phyloP scores from a whole-genome alignment of 805 yeast genomes.

The Cyberlindnera japonica region DNA sequence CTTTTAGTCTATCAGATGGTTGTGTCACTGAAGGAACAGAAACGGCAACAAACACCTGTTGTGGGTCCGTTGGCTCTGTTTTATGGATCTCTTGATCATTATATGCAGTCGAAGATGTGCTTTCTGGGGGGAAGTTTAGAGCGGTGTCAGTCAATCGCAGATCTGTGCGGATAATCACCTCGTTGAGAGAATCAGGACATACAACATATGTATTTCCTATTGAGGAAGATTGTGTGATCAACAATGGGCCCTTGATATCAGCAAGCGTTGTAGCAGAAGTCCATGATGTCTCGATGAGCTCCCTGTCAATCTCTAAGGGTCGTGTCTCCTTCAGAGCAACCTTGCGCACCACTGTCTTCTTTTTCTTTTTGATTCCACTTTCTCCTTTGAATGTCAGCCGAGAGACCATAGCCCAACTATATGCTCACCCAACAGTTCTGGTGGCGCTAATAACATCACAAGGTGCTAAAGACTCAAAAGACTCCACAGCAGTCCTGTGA shows the following conservation, averaged over 20 bases:
- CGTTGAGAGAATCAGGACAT: constrained; percentile 2
- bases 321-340: constrained; percentile 1
- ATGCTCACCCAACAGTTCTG: too few species aligned
- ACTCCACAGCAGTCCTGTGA: too few species aligned
- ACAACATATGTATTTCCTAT: constrained; percentile 3
- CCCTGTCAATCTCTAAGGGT: constrained; percentile 6
- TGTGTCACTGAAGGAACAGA: constrained; percentile 11
- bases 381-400: constrained; percentile 37
- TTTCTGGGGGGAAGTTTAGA: constrained; percentile 12
- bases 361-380: constrained; percentile 20
- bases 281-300: constrained; percentile 19
- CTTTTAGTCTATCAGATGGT: constrained; percentile 7
- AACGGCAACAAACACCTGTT: constrained; percentile 31
- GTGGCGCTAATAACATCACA: too few species aligned
- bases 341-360: constrained; percentile 6
- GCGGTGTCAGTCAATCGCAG: background rate
- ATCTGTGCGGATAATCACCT: background rate
- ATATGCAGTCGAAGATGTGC: constrained; percentile 3
- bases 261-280: constrained; percentile 25
- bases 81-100: constrained; percentile 11
- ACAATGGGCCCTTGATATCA: constrained; percentile 34
- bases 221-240: constrained; percentile 18
- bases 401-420: constrained; percentile 36
- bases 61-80: constrained; percentile 30
- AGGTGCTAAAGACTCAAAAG: too few species aligned